Conservation (phyloP, 441 rosid genomes). For the Gossypium schwendimanii region DNA sequence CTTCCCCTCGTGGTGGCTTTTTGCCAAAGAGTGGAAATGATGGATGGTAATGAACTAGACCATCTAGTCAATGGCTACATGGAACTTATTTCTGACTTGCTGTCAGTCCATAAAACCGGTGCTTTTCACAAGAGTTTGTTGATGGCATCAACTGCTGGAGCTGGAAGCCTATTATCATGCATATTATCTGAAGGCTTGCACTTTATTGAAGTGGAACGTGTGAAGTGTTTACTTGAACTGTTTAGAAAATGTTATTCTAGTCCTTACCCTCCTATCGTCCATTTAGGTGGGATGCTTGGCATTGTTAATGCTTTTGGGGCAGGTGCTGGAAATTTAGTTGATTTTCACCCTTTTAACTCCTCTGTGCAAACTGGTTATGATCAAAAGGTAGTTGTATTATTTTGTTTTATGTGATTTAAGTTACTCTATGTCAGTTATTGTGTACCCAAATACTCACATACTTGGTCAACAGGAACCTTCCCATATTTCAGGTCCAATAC, state of each 20-base stretch:
- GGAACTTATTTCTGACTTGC: conserved; percentile 62
- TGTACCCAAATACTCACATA: conserved; percentile 16
- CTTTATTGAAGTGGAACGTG: conserved; percentile 43
- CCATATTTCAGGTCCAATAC: conserved; percentile 48
- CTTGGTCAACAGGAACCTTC: conserved; percentile 56
- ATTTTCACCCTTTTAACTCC: conserved; percentile 36
- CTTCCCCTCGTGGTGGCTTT: conserved; percentile 67
- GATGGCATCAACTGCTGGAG: conserved; percentile 77
- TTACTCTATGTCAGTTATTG: conserved; percentile 6
- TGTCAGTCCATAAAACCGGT: conserved; percentile 53
- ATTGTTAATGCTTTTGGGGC: conserved; percentile 80
- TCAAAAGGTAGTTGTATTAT: conserved; percentile 38
- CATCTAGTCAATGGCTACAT: conserved; percentile 47
- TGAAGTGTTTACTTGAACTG: conserved; percentile 51
- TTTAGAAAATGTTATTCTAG: conserved; percentile 69
- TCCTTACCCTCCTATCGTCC: conserved; percentile 50
- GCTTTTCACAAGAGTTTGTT: conserved; percentile 60
- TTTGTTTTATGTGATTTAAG: conserved; percentile 1
- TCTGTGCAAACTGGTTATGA: conserved; percentile 27
- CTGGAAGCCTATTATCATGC: conserved; percentile 69
- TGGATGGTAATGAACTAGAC: conserved; percentile 54
- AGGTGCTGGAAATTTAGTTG: conserved; percentile 62
- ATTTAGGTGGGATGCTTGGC: conserved; percentile 89
- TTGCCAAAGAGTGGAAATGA: conserved; percentile 74
- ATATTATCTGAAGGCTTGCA: conserved; percentile 69